Conservation (phyloP, 441 rosid species). For the Populus hybrid region DNA sequence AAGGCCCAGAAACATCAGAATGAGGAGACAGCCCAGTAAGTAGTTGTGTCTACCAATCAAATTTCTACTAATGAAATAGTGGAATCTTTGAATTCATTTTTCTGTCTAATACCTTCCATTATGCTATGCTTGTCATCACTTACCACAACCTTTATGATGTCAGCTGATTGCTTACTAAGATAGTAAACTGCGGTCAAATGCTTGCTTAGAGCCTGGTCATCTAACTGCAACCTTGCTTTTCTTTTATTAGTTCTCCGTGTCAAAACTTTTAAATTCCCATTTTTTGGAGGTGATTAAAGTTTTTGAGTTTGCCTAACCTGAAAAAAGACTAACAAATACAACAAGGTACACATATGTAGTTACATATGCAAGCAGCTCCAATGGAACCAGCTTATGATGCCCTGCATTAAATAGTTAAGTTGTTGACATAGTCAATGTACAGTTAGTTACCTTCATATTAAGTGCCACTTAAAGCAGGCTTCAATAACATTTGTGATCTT, state of each 20-base stretch:
- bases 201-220: background rate
- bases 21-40: slow-evolving; percentile 87
- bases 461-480: background rate
- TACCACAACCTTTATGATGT: background rate
- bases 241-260: background rate
- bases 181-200: background rate
- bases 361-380: background rate
- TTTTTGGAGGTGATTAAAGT: background rate
- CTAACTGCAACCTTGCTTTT: background rate
- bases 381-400: background rate
- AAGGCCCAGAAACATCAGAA: slow-evolving; percentile 52
- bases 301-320: background rate
- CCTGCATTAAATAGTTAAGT: background rate
- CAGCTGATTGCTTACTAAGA: background rate
- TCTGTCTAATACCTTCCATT: background rate
- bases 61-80: background rate
- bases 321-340: background rate
- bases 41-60: slow-evolving; percentile 14
- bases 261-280: too few relatives aligned
- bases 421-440: too few relatives aligned
- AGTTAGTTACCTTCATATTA: background rate
- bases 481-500: background rate
- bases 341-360: background rate
- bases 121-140: background rate
- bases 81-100: background rate